These are phyloP conservation scores for Daldinia bambusicola DNA, from an alignment of 495 filamentous ascomycete species.

Conservation along the genomic window DNA sequence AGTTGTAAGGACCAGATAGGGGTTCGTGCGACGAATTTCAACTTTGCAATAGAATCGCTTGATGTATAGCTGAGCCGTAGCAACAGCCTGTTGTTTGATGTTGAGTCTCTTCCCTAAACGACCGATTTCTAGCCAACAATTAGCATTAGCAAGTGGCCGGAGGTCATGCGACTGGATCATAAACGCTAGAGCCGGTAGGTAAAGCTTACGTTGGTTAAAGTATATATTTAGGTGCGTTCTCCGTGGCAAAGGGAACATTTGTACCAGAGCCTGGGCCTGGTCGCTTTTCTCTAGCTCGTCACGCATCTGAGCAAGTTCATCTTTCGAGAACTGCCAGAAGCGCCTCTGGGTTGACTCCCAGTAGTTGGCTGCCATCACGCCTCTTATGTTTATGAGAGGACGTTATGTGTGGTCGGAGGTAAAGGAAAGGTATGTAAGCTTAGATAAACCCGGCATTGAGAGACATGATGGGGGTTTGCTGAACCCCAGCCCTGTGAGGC, in stretches of 20 bases:
- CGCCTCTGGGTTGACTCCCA: constrained; percentile 93
- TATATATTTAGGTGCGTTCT: constrained; percentile 86
- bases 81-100: constrained; percentile 89
- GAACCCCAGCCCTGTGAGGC: constrained; percentile 33
- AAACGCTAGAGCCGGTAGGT: background rate
- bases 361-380: constrained; percentile 90
- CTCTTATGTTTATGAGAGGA: constrained; percentile 7
- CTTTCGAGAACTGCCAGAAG: constrained; percentile 89
- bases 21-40: constrained; percentile 91
- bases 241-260: constrained; percentile 84
- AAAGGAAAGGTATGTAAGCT: constrained; percentile 8
- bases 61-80: constrained; percentile 93
- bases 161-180: background rate
- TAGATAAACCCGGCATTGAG: constrained; percentile 19
- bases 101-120: constrained; percentile 82
- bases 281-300: constrained; percentile 78
- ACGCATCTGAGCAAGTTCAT: constrained; percentile 77
- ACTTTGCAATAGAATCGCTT: constrained; percentile 93
- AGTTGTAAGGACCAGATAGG: constrained; percentile 89
- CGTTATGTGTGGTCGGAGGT: constrained; percentile 12
- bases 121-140: constrained; percentile 69
- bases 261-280: constrained; percentile 69
- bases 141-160: constrained; percentile 17
- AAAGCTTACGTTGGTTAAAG: constrained; percentile 81
- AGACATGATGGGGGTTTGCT: constrained; percentile 21